Conservation (phyloP, 129 eudicot genomes). For the Deinandra increscens region DNA sequence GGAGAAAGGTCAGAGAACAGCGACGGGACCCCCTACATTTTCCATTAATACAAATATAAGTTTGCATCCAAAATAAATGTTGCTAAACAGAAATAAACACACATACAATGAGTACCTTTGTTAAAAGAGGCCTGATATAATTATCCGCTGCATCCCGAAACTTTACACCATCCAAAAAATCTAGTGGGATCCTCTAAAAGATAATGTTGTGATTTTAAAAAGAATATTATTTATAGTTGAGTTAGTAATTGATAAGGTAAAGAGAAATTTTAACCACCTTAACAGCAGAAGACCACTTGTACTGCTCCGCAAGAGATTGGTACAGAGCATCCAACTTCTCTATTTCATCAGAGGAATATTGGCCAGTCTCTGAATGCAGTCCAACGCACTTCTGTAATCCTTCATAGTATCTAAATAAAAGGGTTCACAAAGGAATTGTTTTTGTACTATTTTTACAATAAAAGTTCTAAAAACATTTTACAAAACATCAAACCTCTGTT, state of each 20-base stretch:
- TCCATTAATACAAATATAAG: conserved; percentile 24
- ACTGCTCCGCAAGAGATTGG: conserved; percentile 72
- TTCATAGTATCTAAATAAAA: conserved; percentile 71
- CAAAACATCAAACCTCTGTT: neutral
- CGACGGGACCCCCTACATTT: conserved; percentile 88
- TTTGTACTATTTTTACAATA: conserved; percentile 6
- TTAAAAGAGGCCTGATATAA: conserved; percentile 74
- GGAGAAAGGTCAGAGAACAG: conserved; percentile 97
- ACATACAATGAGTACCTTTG: conserved; percentile 49
- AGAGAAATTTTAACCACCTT: conserved; percentile 51
- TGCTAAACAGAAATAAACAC: neutral
- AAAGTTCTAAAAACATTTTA: neutral
- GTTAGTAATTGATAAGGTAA: neutral
- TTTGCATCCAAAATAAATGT: conserved; percentile 15
- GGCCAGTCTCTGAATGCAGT: conserved; percentile 50
- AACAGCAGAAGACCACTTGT: conserved; percentile 94
- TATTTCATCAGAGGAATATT: conserved; percentile 72
- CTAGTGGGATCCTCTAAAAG: conserved; percentile 87
- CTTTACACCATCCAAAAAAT: conserved; percentile 73
- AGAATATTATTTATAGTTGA: neutral
- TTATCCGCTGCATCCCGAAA: conserved; percentile 74
- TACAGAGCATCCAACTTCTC: conserved; percentile 71
- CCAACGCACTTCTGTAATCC: conserved; percentile 89
- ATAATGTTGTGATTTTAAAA: conserved; percentile 14
- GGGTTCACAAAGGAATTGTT: neutral